Conservation (phyloP, 1,284 basidiomycete species). For the Cutaneotrichosporon dermatis region DNA sequence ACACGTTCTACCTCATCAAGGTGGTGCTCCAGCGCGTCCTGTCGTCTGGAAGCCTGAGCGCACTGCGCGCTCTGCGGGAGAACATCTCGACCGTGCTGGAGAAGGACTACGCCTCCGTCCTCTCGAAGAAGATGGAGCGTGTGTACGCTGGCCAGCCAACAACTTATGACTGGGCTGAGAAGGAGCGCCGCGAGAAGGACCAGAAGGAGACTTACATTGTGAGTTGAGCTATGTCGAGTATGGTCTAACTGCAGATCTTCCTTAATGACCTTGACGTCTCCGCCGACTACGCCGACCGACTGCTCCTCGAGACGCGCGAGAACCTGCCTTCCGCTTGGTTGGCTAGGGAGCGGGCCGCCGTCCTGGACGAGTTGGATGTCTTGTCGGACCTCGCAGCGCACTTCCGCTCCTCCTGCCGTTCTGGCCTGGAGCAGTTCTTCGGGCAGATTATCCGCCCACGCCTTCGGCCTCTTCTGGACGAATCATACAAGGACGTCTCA, state of each 20-base stretch:
- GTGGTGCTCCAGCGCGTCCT: slow-evolving; percentile 69
- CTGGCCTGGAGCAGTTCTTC: slow-evolving; percentile 88
- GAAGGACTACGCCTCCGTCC: slow-evolving; percentile 68
- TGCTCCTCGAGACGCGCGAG: slow-evolving; percentile 64
- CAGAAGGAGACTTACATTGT: slow-evolving; percentile 74
- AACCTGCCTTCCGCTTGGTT: slow-evolving; percentile 67
- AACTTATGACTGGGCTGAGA: slow-evolving; percentile 45
- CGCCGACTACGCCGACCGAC: slow-evolving; percentile 74
- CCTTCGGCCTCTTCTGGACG: slow-evolving; percentile 72
- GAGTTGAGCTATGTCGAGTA: slow-evolving; percentile 33
- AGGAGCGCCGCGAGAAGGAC: slow-evolving; percentile 72
- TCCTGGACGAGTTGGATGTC: slow-evolving; percentile 35
- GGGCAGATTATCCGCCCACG: slow-evolving; percentile 84
- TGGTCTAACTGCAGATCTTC: slow-evolving; percentile 57
- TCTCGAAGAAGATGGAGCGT: slow-evolving; percentile 77
- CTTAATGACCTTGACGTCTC: slow-evolving; percentile 87
- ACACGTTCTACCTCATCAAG: slow-evolving; percentile 90
- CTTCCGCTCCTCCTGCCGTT: slow-evolving; percentile 67
- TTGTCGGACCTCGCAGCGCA: slow-evolving; percentile 53
- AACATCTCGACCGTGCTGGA: slow-evolving; percentile 71
- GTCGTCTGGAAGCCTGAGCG: slow-evolving; percentile 63
- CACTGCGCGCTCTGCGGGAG: slow-evolving; percentile 59
- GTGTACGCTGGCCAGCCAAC: slow-evolving; percentile 61
- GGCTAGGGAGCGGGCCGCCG: slow-evolving; percentile 54
- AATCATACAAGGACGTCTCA: slow-evolving; percentile 82